Conservation (phyloP, 2,329 filamentous ascomycete genomes). For the Mariannaea sp. region DNA sequence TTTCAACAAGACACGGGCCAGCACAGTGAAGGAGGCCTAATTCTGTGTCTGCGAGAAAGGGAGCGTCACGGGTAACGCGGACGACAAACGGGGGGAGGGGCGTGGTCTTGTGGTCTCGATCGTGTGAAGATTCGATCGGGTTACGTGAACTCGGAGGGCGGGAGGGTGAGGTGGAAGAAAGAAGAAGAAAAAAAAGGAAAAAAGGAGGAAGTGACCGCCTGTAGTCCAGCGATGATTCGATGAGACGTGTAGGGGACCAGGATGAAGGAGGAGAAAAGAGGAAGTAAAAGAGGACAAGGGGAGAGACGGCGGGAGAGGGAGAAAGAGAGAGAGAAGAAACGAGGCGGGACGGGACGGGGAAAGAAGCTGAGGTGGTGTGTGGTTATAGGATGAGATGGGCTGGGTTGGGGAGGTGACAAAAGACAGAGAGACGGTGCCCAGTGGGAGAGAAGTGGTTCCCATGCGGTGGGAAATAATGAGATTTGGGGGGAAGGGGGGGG, state of each 20-base stretch:
- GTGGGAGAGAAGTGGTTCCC: slow-evolving; percentile 29
- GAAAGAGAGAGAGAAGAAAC: slow-evolving; percentile 18
- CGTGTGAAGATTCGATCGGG: neutral
- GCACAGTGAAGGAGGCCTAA: slow-evolving; percentile 34
- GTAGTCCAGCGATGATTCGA: slow-evolving; percentile 6
- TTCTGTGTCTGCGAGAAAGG: too few relatives aligned
- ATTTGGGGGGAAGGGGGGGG: slow-evolving; percentile 11
- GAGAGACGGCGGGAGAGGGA: slow-evolving; percentile 25
- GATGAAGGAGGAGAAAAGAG: slow-evolving; percentile 11
- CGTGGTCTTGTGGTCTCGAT: slow-evolving; percentile 12
- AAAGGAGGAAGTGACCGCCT: neutral
- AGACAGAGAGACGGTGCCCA: slow-evolving; percentile 11
- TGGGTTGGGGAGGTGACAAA: neutral
- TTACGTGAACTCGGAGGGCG: neutral
- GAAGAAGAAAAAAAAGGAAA: slow-evolving; percentile 3
- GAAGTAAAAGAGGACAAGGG: slow-evolving; percentile 19
- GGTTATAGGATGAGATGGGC: slow-evolving; percentile 11
- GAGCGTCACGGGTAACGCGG: too few relatives aligned
- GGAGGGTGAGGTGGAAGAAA: slow-evolving; percentile 4
- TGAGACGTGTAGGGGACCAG: slow-evolving; percentile 7
- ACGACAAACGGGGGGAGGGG: too few relatives aligned
- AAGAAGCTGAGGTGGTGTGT: slow-evolving; percentile 29
- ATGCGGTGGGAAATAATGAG: slow-evolving; percentile 28
- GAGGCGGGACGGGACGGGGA: slow-evolving; percentile 33
- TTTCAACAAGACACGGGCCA: too few relatives aligned